Evolutionary conservation across 345 rosid species (phyloP).

Genomic region (Psidium guajava): DNA sequence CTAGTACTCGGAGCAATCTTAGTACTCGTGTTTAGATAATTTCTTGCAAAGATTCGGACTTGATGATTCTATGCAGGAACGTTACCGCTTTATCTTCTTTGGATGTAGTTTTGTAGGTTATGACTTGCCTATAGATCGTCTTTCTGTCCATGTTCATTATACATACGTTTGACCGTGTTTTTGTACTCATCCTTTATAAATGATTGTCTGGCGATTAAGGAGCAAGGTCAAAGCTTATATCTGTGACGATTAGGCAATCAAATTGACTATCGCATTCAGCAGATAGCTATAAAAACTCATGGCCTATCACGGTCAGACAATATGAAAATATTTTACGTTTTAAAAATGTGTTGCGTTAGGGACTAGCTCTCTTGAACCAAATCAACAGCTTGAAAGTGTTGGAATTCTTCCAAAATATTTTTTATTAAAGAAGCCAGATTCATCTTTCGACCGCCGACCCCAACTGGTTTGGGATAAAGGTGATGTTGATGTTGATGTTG

Average conservation of each 20-base stretch:
- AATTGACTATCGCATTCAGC: not conserved
- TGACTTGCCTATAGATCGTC: not conserved
- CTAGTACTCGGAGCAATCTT: not conserved
- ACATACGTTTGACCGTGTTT: not conserved
- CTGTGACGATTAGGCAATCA: not conserved
- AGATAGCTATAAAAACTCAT: not conserved
- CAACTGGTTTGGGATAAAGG: no score
- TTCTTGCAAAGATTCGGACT: not conserved
- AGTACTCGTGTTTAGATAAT: not conserved
- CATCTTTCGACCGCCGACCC: no score
- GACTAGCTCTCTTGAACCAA: not conserved
- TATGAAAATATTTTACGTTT: not conserved
- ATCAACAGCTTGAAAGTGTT: not conserved
- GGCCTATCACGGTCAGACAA: not conserved
- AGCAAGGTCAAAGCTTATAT: not conserved
- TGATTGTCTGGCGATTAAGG: not conserved
- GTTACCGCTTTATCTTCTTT: not conserved
- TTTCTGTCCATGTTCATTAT: not conserved
- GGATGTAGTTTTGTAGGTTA: not conserved
- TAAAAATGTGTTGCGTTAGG: not conserved
- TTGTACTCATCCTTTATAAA: not conserved
- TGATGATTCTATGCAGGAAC: not conserved
- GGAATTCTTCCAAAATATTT: not conserved
- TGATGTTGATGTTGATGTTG: no score
- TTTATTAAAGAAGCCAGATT: not conserved